Conservation (phyloP, 305 asterid species). For the Fraxinus greggii region DNA sequence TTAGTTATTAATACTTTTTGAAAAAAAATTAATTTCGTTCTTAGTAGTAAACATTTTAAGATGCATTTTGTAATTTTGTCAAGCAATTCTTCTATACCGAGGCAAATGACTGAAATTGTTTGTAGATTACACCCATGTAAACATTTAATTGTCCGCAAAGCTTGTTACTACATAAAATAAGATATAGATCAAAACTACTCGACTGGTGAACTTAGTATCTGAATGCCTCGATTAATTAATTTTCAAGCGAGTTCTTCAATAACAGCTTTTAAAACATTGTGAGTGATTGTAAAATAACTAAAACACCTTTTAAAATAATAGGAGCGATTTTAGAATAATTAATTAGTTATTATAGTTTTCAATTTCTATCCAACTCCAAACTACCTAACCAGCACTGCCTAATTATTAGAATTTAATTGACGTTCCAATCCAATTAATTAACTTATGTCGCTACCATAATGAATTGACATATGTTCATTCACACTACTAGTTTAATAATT, state of each 20-base stretch:
- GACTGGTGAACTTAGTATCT: background rate
- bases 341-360: background rate
- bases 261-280: background rate
- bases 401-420: too few relatives aligned
- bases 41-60: background rate
- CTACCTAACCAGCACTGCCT: background rate
- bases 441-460: background rate
- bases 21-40: background rate
- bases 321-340: background rate
- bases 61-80: background rate
- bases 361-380: background rate
- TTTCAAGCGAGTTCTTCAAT: background rate
- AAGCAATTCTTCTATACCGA: background rate
- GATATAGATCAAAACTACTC: background rate
- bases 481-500: background rate
- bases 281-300: background rate
- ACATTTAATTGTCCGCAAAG: background rate
- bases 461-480: background rate
- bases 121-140: background rate
- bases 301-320: background rate
- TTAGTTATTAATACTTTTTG: background rate
- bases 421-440: background rate
- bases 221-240: background rate
- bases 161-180: background rate
- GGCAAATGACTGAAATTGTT: background rate